These are phyloP conservation scores for Kodamaea sagamina DNA, from an alignment of 805 yeast species.

Conservation along the genomic window DNA sequence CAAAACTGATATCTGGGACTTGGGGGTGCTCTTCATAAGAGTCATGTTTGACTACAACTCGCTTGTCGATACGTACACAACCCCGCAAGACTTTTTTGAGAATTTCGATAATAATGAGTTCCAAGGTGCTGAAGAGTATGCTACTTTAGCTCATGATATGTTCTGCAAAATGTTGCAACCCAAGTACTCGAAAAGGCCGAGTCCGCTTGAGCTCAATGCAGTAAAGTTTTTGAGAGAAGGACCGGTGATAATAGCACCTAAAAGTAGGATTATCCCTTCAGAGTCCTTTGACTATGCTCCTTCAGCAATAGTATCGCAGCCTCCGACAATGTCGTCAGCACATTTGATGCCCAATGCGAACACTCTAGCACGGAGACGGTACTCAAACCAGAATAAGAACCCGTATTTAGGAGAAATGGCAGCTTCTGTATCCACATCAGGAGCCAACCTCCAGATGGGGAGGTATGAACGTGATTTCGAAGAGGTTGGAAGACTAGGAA, in stretches of 20 bases:
- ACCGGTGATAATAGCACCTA: slow-evolving; percentile 25
- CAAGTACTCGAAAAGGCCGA: slow-evolving; percentile 70
- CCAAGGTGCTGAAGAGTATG: slow-evolving; percentile 64
- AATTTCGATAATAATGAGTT: slow-evolving; percentile 34
- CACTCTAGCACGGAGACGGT: slow-evolving; percentile 14
- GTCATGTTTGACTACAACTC: slow-evolving; percentile 52
- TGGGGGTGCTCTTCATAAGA: slow-evolving; percentile 69
- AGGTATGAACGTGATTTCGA: slow-evolving; percentile 93
- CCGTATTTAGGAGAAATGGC: slow-evolving; percentile 13
- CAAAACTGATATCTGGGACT: slow-evolving; percentile 91
- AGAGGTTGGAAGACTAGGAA: slow-evolving; percentile 86
- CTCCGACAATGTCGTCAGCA: neutral
- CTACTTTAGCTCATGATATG: slow-evolving; percentile 67
- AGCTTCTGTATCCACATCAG: slow-evolving; percentile 10
- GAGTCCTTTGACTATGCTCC: neutral
- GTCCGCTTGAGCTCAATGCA: slow-evolving; percentile 83
- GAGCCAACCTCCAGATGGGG: slow-evolving; percentile 40
- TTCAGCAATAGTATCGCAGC: neutral
- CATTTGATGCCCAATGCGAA: neutral
- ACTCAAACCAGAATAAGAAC: slow-evolving; percentile 25
- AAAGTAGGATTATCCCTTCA: neutral
- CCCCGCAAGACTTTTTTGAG: slow-evolving; percentile 42
- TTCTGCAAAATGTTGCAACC: slow-evolving; percentile 63
- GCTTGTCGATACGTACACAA: slow-evolving; percentile 58
- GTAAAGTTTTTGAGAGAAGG: slow-evolving; percentile 79